Conservation (phyloP, 2,329 filamentous ascomycete genomes). For the Scytalidium lignicola region DNA sequence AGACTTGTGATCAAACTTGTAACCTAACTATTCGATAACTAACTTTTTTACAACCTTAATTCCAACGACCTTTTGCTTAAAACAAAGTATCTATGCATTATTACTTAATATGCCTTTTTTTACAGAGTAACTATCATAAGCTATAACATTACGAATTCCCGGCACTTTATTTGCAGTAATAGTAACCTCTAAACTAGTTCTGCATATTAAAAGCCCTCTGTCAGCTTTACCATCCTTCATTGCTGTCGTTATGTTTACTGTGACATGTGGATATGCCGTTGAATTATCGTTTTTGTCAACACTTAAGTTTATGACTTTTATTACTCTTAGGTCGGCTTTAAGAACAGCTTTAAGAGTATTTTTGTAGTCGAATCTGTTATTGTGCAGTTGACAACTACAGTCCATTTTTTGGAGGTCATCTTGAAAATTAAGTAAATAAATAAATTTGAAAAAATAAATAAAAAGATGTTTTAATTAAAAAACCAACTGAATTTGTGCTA, state of each 20-base stretch:
- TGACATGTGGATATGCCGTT: constrained; percentile 76
- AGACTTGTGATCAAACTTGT: constrained; percentile 61
- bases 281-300: constrained; percentile 60
- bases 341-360: constrained; percentile 70
- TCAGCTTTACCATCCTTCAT: constrained; percentile 62
- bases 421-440: no score
- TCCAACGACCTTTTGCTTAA: constrained; percentile 79
- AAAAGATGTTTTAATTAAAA: not conserved
- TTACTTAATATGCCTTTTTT: constrained; percentile 79
- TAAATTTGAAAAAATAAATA: no score
- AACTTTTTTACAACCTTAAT: constrained; percentile 73
- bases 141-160: constrained; percentile 80
- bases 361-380: constrained; percentile 66
- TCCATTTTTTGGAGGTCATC: no score
- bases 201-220: constrained; percentile 77
- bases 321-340: constrained; percentile 60
- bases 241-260: constrained; percentile 62
- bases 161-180: constrained; percentile 87
- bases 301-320: constrained; percentile 68
- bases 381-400: no score
- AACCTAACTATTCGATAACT: constrained; percentile 78
- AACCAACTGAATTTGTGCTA: not conserved
- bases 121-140: constrained; percentile 80
- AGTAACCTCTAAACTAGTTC: constrained; percentile 80
- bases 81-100: constrained; percentile 80